Evolutionary conservation across 2,329 filamentous ascomycete species (phyloP).

Genomic region (Paraphoma sp.): DNA sequence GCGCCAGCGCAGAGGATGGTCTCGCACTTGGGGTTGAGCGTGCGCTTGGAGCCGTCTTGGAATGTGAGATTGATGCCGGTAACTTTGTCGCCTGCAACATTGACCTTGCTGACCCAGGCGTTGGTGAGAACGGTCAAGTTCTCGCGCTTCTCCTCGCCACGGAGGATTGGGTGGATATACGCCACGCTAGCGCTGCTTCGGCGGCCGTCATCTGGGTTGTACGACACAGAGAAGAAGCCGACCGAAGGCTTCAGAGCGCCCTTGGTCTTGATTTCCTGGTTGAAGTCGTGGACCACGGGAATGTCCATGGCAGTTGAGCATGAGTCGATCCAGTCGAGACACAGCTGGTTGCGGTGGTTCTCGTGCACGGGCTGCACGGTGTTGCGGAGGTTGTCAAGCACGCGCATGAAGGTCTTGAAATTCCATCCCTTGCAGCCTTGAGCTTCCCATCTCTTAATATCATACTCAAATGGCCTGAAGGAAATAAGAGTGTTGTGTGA

Average conservation of each 20-base stretch:
- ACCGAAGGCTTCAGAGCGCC: conserved; percentile 78
- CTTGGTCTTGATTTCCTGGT: conserved; percentile 76
- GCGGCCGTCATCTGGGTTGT: conserved; percentile 86
- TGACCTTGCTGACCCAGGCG: conserved; percentile 84
- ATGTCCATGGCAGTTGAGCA: conserved; percentile 81
- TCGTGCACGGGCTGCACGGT: conserved; percentile 88
- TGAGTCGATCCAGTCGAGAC: conserved; percentile 85
- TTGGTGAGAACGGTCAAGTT: conserved; percentile 89
- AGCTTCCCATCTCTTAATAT: conserved; percentile 82
- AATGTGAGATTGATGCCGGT: conserved; percentile 76
- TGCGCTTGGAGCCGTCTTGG: conserved; percentile 63
- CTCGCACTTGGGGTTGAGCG: conserved; percentile 70
- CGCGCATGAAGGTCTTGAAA: conserved; percentile 82
- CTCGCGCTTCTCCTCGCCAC: conserved; percentile 79
- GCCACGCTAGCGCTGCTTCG: conserved; percentile 88
- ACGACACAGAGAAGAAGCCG: conserved; percentile 89
- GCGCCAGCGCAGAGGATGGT: conserved; percentile 82
- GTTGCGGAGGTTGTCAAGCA: conserved; percentile 84
- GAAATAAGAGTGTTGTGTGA: conserved; percentile 95
- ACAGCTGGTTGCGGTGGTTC: conserved; percentile 87
- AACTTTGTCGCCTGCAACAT: conserved; percentile 72
- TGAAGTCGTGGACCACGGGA: conserved; percentile 84
- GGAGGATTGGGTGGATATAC: conserved; percentile 90
- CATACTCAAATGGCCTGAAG: conserved; percentile 89
- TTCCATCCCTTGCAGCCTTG: conserved; percentile 85